Base-by-base conservation (phyloP, 192 early-diverging fungal species). In the Allomyces arbusculus region DNA sequence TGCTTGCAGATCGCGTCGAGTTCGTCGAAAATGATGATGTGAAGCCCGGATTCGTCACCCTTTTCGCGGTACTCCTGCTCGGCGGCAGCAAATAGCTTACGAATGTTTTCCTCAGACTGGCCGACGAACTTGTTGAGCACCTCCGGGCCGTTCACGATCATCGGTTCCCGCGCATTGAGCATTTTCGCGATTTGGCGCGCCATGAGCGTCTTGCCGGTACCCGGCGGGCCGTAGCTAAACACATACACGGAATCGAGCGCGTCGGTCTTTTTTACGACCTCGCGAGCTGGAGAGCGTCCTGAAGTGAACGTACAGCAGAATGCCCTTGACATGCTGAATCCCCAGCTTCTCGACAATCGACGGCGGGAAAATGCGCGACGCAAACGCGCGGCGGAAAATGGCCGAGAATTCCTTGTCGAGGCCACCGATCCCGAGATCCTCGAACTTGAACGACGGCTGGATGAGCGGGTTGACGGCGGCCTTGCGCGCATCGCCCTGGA, bases 1-100 rank as follows among this genome's bases (percentile, higher is more conserved):
- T 96, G 94, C 72, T 92, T 92, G 79, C 95, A 98, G 68, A 98
- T 96, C 20, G 95, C 95, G 73, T 98, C 95, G 72, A 98, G 80
- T 77, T 98, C 95, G 74, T 98, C 95, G 74, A 96, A 95, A 65
- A 98, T 98, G 69, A 98, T 95, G 70, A 98, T 96, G 67, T 98
- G 95, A 62, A 96, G 77, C 55, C 80, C 79, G 62, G 88, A 90
- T 62, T 94, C 89, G 62, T 96, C 91, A 44, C 90, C 92, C 66
- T 87, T 84, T 62, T 82, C 84, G 71, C 92, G 91, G 79, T 95
- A 98, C 78, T 98, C 95, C 67, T 81, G 80, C 72, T 98, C 95
- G 9, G 94, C 95, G 50, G 88, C 86, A 7, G 84, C 87, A 81
- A 98, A 98, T 62, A 98, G 78, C 75, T 98, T 96, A 44, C 94